phyloP scores from a whole-genome alignment of 805 yeast species.

The Schwanniomyces vanrijiae region DNA sequence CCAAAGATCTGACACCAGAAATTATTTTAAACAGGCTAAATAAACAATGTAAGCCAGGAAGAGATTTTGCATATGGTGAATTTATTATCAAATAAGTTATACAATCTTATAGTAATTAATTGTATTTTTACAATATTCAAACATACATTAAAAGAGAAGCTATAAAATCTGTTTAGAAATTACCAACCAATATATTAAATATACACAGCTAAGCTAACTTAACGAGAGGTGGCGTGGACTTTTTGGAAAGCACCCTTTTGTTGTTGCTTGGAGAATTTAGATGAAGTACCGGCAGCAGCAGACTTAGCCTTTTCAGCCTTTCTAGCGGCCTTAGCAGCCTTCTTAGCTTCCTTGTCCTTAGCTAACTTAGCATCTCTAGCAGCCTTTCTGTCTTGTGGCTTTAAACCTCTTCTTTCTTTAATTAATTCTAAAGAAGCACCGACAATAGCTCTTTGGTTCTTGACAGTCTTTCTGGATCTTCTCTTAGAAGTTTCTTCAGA shows the following conservation, averaged over 20 bases:
- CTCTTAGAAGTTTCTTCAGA: conserved; percentile 97
- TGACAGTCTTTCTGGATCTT: conserved; percentile 96
- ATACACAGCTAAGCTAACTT: conserved; percentile 31
- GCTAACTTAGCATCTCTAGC: conserved; percentile 88
- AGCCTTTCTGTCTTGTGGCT: conserved; percentile 98
- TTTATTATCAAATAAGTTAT: not conserved
- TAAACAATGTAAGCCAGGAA: conserved; percentile 12
- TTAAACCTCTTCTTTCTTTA: conserved; percentile 94
- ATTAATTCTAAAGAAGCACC: conserved; percentile 99
- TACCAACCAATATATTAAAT: conserved; percentile 10
- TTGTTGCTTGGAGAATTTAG: conserved; percentile 87
- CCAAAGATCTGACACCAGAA: conserved; percentile 12
- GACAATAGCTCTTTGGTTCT: conserved; percentile 98
- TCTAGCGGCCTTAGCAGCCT: conserved; percentile 91
- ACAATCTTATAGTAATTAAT: not conserved
- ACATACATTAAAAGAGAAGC: conserved; percentile 14
- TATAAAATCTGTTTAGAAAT: conserved; percentile 6
- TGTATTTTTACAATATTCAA: conserved; percentile 3
- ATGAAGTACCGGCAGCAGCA: conserved; percentile 68
- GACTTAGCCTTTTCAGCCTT: conserved; percentile 87
- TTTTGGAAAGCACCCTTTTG: conserved; percentile 98
- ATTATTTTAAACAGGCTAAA: conserved; percentile 24
- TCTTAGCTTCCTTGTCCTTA: conserved; percentile 84
- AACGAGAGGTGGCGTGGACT: conserved; percentile 96
- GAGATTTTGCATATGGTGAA: conserved; percentile 28